Conservation (phyloP, 208 protist genomes). For the Naegleria fowleri region DNA sequence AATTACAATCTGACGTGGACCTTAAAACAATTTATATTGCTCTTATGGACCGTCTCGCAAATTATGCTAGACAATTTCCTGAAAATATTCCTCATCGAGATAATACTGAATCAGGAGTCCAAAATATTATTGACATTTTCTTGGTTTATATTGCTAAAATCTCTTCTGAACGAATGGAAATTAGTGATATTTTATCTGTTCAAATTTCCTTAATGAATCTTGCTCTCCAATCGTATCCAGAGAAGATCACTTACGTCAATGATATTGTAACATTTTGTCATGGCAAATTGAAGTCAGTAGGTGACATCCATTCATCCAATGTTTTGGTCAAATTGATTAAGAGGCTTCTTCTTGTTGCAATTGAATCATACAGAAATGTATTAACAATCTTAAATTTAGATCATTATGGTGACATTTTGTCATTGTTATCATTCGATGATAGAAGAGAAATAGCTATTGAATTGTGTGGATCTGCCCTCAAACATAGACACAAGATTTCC, state of each 20-base stretch:
- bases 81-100: constrained; percentile 44
- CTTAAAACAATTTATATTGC: constrained; percentile 67
- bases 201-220: constrained; percentile 33
- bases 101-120: constrained; percentile 27
- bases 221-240: constrained; percentile 32
- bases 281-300: constrained; percentile 9
- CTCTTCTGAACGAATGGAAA: background rate
- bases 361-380: constrained; percentile 59
- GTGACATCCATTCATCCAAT: constrained; percentile 21
- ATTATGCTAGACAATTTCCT: constrained; percentile 51
- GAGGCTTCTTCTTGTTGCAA: constrained; percentile 53
- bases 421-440: constrained; percentile 55
- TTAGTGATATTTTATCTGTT: background rate
- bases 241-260: constrained; percentile 9
- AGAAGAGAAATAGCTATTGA: constrained; percentile 55
- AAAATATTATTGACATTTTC: constrained; percentile 11
- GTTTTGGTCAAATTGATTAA: constrained; percentile 45
- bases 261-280: constrained; percentile 21
- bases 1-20: constrained; percentile 72
- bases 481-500: constrained; percentile 43
- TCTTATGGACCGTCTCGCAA: constrained; percentile 79
- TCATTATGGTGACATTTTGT: constrained; percentile 53
- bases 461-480: constrained; percentile 50
- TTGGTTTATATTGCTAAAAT: background rate
- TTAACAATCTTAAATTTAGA: constrained; percentile 62